Conservation (phyloP, 2,329 filamentous ascomycete genomes). For the Pestalotiopsis sp. region DNA sequence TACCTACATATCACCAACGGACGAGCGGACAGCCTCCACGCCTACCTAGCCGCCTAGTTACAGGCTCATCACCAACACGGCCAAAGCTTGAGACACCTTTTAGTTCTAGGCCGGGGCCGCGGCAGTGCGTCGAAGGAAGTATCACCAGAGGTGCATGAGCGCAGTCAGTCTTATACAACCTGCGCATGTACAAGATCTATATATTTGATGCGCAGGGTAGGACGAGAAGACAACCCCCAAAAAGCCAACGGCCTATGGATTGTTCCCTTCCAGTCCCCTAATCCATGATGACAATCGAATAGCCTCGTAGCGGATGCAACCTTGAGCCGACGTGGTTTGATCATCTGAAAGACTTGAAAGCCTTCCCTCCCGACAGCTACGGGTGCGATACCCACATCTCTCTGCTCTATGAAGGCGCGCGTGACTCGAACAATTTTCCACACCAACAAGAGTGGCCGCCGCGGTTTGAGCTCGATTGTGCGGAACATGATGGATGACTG, state of each 20-base stretch:
- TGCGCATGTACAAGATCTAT: background rate
- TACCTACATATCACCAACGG: too few species aligned
- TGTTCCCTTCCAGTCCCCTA: background rate
- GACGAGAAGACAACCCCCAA: background rate
- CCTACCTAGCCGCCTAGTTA: too few species aligned
- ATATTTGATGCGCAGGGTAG: background rate
- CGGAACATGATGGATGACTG: background rate
- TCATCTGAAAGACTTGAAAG: conserved; percentile 5
- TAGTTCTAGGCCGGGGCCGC: too few species aligned
- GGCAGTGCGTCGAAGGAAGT: background rate
- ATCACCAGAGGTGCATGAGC: background rate
- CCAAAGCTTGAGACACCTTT: too few species aligned
- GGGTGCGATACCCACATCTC: background rate
- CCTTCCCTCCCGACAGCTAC: background rate
- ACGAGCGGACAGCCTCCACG: too few species aligned
- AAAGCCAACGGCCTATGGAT: background rate
- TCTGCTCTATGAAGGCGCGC: background rate
- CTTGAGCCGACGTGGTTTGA: conserved; percentile 7
- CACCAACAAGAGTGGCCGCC: background rate
- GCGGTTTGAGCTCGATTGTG: background rate
- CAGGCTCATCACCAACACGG: too few species aligned
- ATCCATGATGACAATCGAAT: conserved; percentile 1
- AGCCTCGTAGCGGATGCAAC: conserved; percentile 6
- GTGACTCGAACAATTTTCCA: background rate
- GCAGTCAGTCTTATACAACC: background rate